Percentiles rank a stretch among this genome's conserved stretches.
Evolutionary conservation across 306 rosid species (phyloP).

Genomic region (Canavalia gladiata): DNA sequence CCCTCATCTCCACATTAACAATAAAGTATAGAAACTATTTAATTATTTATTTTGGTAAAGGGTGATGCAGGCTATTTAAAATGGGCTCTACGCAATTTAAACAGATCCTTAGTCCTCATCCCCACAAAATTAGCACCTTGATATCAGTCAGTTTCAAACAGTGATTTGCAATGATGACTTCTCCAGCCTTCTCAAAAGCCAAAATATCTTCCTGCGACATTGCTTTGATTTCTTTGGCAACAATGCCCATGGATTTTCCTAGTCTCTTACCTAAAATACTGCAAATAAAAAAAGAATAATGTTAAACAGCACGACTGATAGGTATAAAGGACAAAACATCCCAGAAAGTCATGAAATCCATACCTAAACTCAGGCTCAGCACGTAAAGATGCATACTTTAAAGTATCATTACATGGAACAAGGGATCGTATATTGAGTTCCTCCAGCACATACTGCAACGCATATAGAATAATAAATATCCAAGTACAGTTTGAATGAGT

Average conservation of each 20-base stretch:
- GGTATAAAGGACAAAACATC: conserved; percentile 12
- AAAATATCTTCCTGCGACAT: conserved; percentile 90
- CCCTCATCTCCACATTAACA: neutral
- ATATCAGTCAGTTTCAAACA: conserved; percentile 81
- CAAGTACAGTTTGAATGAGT: conserved; percentile 28
- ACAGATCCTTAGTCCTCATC: conserved; percentile 11
- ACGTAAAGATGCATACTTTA: conserved; percentile 85
- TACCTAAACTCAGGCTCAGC: conserved; percentile 98
- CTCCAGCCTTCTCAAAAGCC: conserved; percentile 86
- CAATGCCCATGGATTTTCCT: conserved; percentile 87
- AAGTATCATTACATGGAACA: conserved; percentile 83
- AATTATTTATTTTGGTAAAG: conserved; percentile 8
- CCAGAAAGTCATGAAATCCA: conserved; percentile 29
- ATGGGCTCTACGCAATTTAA: conserved; percentile 21
- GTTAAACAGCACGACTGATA: conserved; percentile 25
- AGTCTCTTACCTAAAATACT: conserved; percentile 91
- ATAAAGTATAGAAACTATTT: conserved; percentile 22
- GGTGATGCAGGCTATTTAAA: conserved; percentile 10
- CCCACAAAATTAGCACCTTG: conserved; percentile 67
- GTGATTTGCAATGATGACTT: conserved; percentile 77
- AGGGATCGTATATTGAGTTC: conserved; percentile 91
- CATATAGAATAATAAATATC: conserved; percentile 45
- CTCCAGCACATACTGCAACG: conserved; percentile 83
- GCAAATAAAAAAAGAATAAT: conserved; percentile 30
- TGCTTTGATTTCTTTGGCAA: conserved; percentile 84